Conservation (phyloP, 2,329 filamentous ascomycete genomes). For the Pseudocercospora pini-densiflorae region DNA sequence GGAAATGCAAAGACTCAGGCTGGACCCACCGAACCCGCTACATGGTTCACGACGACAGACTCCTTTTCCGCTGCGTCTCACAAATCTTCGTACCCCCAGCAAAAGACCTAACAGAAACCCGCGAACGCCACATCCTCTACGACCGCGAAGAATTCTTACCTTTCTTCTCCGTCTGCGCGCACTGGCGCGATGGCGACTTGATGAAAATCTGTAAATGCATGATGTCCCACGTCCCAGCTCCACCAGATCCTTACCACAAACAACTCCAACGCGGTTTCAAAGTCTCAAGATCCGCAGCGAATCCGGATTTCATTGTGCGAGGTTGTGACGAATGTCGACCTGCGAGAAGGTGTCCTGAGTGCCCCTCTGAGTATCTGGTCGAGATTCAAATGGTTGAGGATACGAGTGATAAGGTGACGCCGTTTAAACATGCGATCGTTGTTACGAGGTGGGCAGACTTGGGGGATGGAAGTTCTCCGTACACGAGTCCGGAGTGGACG, state of each 20-base stretch:
- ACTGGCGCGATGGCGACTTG: conserved; percentile 66
- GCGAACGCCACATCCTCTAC: conserved; percentile 61
- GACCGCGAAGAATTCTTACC: conserved; percentile 64
- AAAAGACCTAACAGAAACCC: conserved; percentile 53
- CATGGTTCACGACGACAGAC: conserved; percentile 55
- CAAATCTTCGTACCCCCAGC: conserved; percentile 57
- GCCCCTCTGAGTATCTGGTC: conserved; percentile 65
- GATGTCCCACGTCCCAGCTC: conserved; percentile 59
- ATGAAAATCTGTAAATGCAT: conserved; percentile 67
- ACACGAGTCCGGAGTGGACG: conserved; percentile 57
- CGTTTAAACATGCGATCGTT: conserved; percentile 64
- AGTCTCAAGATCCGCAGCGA: conserved; percentile 36
- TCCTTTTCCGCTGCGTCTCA: conserved; percentile 63
- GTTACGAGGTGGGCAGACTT: conserved; percentile 67
- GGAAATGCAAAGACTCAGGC: conserved; percentile 54
- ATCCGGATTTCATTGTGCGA: conserved; percentile 52
- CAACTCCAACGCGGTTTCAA: conserved; percentile 48
- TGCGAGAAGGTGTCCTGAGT: conserved; percentile 65
- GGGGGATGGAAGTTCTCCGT: conserved; percentile 58
- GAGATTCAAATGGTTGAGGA: conserved; percentile 66
- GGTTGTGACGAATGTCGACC: conserved; percentile 62
- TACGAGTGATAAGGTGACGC: conserved; percentile 43
- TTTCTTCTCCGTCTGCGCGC: conserved; percentile 65
- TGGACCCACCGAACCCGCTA: conserved; percentile 63
- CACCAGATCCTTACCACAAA: conserved; percentile 49